phyloP scores from a whole-genome alignment of 306 rosid species.

The Gynostemma pentaphyllum region DNA sequence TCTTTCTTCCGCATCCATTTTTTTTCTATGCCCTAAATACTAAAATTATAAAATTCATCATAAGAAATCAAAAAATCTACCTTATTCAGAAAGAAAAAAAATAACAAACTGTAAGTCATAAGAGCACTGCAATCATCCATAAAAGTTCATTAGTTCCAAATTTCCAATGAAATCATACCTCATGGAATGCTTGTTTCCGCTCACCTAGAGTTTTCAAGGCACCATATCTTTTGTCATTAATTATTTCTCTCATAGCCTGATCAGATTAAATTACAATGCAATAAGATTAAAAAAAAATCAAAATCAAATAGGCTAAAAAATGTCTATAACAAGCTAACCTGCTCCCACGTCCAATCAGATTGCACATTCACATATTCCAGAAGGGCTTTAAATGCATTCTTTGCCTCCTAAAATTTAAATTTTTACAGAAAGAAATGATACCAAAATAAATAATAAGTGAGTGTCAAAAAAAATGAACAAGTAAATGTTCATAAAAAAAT shows the following conservation, averaged over 20 bases:
- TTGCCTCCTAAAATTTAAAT: conserved; percentile 59
- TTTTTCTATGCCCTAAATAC: conserved; percentile 97
- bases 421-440: not conserved
- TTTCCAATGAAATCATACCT: conserved; percentile 42
- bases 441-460: no score
- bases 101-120: not conserved
- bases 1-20: conserved; percentile 94
- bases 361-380: conserved; percentile 84
- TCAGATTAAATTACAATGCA: conserved; percentile 14
- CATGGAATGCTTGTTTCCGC: conserved; percentile 97
- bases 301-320: conserved; percentile 3
- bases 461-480: not conserved
- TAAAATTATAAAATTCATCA: conserved; percentile 22
- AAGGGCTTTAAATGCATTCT: conserved; percentile 83
- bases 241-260: conserved; percentile 94
- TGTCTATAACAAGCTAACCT: conserved; percentile 39
- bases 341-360: conserved; percentile 99
- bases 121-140: not conserved
- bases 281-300: conserved; percentile 10
- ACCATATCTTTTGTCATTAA: conserved; percentile 85
- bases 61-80: not conserved
- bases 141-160: conserved; percentile 6
- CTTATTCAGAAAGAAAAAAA: not conserved
- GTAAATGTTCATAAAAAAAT: no score
- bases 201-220: conserved; percentile 94